Evolutionary conservation across 2,329 filamentous ascomycete genomes (phyloP).

Genomic region (Fusarium lateritium): DNA sequence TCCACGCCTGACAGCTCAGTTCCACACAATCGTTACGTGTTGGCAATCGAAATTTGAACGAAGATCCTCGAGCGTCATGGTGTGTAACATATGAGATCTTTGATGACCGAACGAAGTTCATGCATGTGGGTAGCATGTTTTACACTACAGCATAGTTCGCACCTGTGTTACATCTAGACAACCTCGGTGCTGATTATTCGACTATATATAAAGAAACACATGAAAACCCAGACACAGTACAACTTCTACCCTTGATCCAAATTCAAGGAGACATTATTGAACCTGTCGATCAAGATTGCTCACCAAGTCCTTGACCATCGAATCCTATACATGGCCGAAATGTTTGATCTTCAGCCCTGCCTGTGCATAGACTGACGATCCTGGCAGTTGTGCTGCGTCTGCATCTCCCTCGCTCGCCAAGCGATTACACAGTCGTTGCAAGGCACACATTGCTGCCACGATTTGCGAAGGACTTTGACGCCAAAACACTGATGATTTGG

Average conservation of each 20-base stretch:
- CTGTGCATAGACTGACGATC: conserved; percentile 1
- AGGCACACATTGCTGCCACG: conserved; percentile 68
- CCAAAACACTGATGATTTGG: conserved; percentile 77
- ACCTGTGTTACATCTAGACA: conserved; percentile 8
- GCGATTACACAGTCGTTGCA: conserved; percentile 64
- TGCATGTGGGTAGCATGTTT: conserved; percentile 7
- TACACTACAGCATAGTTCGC: conserved; percentile 7
- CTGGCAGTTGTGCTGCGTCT: conserved; percentile 9
- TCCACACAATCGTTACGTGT: conserved; percentile 24
- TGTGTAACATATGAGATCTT: conserved; percentile 30
- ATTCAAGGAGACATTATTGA: background rate
- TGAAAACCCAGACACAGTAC: background rate
- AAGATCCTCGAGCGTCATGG: background rate
- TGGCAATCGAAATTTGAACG: background rate
- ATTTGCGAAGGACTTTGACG: conserved; percentile 75
- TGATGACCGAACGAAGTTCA: conserved; percentile 11
- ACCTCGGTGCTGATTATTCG: conserved; percentile 1
- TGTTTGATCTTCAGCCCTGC: background rate
- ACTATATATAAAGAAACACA: conserved; percentile 26
- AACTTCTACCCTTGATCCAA: background rate
- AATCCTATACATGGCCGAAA: background rate
- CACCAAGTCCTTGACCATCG: background rate
- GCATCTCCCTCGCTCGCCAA: conserved; percentile 23
- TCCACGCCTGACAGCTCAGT: conserved; percentile 25
- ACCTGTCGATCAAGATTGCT: background rate